Base-by-base conservation (phyloP, 2,329 filamentous ascomycete species). In the Calonectria leucothoes region DNA sequence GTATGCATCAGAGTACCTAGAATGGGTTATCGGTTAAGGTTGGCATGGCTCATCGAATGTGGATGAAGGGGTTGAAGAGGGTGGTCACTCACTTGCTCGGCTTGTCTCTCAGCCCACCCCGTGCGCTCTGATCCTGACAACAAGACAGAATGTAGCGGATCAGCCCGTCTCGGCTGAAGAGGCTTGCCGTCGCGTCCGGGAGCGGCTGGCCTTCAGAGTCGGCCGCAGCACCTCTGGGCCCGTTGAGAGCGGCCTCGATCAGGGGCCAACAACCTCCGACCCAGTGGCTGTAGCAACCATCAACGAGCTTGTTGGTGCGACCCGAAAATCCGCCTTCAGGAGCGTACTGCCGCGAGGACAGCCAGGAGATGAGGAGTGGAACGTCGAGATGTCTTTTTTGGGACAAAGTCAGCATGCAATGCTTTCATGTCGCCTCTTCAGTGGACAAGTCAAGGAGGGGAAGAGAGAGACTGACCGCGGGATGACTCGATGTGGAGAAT, bases 261-360 rank as follows among this genome's bases (percentile, higher is more conserved):
- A 99, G 86, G 57, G 96, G 93, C 95, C 96, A 99, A 86, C 96
- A 98, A 69, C 94, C 94, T 69, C 97, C 97, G 39, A 98, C 94
- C 97, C 97, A 99, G 85, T 98, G 96, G 83, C 95, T 98, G 87
- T 99, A 99, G 86, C 97, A 99, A 57, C 96, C 97, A 84, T 99
- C 97, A 37, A 98, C 97, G 37, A 99, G 90, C 86, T 99, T 99
- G 88, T 98, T 98, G 33, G 96, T 98, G 78, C 97, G 93, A 74
- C 97, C 97, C 49, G 95, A 94, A 82, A 98, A 96, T 42, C 97
- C 97, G 76, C 96, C 96, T 84, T 98, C 97, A 4, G 96, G 97
- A 35, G 93, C 92, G 83, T 96, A 94, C 84, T 99, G 97, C 73
- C 95, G 93, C 55, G 94, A 92, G 10, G 95, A 96, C 48, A 99